Percentiles rank a stretch among this genome's conserved stretches.
Conservation (phyloP, 495 filamentous ascomycete genomes). For the Hypoxylon lienhwacheense region DNA sequence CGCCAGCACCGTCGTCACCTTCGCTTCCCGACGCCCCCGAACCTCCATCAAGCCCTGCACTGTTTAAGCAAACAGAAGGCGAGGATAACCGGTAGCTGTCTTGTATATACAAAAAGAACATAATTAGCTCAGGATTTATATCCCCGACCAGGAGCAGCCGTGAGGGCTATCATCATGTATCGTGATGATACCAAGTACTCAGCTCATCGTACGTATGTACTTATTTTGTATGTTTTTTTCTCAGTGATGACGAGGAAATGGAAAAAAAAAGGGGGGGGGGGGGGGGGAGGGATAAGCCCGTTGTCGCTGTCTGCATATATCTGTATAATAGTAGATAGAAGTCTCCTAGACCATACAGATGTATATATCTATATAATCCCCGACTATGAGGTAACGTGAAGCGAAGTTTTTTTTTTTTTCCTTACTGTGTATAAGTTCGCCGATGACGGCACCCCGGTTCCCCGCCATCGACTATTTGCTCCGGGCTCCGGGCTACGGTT, state of each 20-base stretch:
- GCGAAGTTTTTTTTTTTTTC: no score
- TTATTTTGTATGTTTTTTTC: no score
- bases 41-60: slow-evolving; percentile 33
- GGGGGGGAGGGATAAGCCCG: slow-evolving; percentile 1
- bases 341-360: slow-evolving; percentile 5
- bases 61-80: slow-evolving; percentile 25
- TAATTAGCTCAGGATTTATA: slow-evolving; percentile 1
- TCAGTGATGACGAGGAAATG: slow-evolving; percentile 6
- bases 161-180: slow-evolving; percentile 24
- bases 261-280: not conserved
- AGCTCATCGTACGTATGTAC: slow-evolving; percentile 29
- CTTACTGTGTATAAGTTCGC: no score
- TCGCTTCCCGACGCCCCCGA: slow-evolving; percentile 32
- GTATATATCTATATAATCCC: not conserved
- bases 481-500: not conserved
- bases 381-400: not conserved
- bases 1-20: slow-evolving; percentile 19
- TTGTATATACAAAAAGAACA: slow-evolving; percentile 22
- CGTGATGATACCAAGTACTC: slow-evolving; percentile 27
- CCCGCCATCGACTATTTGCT: not conserved
- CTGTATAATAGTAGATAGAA: slow-evolving; percentile 30
- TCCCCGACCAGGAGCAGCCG: slow-evolving; percentile 5
- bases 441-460: slow-evolving; percentile 16
- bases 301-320: slow-evolving; percentile 15
- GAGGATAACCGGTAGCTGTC: slow-evolving; percentile 26